Conservation (phyloP, 73 alveolate species). For the Tetrahymena borealis region DNA sequence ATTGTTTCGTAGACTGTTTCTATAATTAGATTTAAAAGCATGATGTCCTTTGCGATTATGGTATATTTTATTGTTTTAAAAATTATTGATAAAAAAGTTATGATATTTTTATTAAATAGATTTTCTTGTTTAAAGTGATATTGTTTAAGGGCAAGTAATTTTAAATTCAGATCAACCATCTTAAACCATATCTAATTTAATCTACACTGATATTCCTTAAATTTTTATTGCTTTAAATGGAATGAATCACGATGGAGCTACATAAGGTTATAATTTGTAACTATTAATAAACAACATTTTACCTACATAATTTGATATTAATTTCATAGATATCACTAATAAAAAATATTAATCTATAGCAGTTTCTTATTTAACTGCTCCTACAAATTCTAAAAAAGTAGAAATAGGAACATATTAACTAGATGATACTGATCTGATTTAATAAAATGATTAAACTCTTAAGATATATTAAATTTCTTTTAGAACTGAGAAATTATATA, state of each 20-base stretch:
- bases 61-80: background rate
- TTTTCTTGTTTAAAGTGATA: background rate
- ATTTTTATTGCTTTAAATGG: background rate
- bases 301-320: background rate
- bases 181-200: background rate
- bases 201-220: background rate
- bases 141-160: background rate
- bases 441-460: background rate
- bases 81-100: background rate
- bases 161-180: background rate
- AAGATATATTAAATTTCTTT: background rate
- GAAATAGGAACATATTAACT: background rate
- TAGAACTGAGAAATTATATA: background rate
- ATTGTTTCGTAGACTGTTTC: background rate
- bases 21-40: background rate
- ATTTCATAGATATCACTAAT: background rate
- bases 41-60: background rate
- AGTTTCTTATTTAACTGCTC: background rate
- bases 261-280: background rate
- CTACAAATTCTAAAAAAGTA: background rate
- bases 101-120: background rate
- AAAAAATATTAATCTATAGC: background rate
- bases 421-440: background rate
- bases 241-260: background rate
- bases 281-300: background rate